Percentiles rank a stretch among this genome's conserved stretches.
Evolutionary conservation across 257 asterid genomes (phyloP).

Genomic region (Agastache rugosa): DNA sequence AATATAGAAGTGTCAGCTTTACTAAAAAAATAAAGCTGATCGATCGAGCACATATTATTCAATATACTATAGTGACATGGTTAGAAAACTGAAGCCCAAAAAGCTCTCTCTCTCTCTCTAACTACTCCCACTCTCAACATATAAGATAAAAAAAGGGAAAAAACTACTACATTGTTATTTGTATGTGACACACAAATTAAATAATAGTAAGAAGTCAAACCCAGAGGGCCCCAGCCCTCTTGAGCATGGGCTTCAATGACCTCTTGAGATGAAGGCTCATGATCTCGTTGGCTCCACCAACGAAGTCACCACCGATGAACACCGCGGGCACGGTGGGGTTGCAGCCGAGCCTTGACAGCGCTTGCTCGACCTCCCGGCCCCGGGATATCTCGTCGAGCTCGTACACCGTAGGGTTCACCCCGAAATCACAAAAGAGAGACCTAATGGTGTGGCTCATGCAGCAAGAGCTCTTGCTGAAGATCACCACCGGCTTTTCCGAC

Average conservation of each 20-base stretch:
- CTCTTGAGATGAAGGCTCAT: constrained; percentile 58
- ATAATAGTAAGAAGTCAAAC: constrained; percentile 8
- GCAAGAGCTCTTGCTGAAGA: constrained; percentile 60
- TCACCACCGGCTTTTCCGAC: constrained; percentile 53
- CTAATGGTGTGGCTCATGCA: constrained; percentile 58
- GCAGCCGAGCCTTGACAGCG: constrained; percentile 48
- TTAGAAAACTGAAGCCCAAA: constrained; percentile 31
- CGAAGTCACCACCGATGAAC: constrained; percentile 56
- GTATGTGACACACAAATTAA: neutral
- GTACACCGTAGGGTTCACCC: constrained; percentile 49
- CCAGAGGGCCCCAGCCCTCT: constrained; percentile 58
- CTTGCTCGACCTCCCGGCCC: constrained; percentile 57
- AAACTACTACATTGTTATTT: constrained; percentile 11
- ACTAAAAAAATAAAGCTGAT: constrained; percentile 44
- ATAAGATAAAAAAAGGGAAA: constrained; percentile 1
- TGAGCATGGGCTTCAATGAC: constrained; percentile 58
- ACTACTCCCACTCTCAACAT: constrained; percentile 22
- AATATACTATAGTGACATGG: neutral
- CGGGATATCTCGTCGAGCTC: constrained; percentile 54
- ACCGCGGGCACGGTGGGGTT: constrained; percentile 60
- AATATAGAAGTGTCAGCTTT: constrained; percentile 31
- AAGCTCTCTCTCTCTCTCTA: constrained; percentile 17
- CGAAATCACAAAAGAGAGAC: constrained; percentile 49
- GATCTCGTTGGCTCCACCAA: constrained; percentile 59
- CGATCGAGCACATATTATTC: neutral